Percentiles rank a stretch among this genome's conserved stretches.
phyloP scores from a whole-genome alignment of 164 flowering plant species.

The Paratinospora sagittata region DNA sequence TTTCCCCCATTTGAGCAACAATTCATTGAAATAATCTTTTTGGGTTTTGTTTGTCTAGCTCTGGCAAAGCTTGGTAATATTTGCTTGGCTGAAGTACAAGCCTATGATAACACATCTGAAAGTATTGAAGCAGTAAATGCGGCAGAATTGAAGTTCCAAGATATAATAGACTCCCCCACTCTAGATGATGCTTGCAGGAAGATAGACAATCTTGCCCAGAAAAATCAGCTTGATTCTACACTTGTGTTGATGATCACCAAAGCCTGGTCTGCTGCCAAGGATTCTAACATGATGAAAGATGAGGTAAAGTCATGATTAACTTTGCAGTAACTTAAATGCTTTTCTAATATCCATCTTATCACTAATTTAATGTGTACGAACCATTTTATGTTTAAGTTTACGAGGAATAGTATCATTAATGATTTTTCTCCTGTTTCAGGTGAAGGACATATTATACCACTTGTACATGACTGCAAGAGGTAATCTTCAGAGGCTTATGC shows the following conservation, averaged over 20 bases:
- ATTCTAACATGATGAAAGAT: constrained; percentile 66
- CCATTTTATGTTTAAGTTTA: background rate
- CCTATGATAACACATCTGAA: constrained; percentile 71
- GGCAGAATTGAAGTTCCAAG: constrained; percentile 83
- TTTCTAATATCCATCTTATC: background rate
- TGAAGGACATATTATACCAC: constrained; percentile 71
- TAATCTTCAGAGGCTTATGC: constrained; percentile 70
- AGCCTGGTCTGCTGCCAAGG: constrained; percentile 92
- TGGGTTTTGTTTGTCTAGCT: constrained; percentile 34
- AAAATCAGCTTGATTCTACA: constrained; percentile 81
- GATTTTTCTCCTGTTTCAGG: constrained; percentile 39
- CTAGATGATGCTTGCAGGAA: constrained; percentile 73
- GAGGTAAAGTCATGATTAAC: constrained; percentile 46
- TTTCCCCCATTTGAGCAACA: background rate
- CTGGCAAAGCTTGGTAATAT: constrained; percentile 54
- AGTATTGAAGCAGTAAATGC: constrained; percentile 63
- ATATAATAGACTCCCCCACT: constrained; percentile 75
- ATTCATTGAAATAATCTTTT: background rate
- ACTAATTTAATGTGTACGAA: background rate
- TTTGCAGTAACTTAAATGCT: background rate
- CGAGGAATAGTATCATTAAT: background rate
- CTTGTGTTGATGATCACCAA: constrained; percentile 69
- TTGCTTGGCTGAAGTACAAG: constrained; percentile 74
- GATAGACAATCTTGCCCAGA: constrained; percentile 75
- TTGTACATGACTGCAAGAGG: constrained; percentile 58